Percentiles rank a stretch among this genome's conserved stretches.
phyloP scores from a whole-genome alignment of 2,329 filamentous ascomycete species.

The Exophiala bonariae region DNA sequence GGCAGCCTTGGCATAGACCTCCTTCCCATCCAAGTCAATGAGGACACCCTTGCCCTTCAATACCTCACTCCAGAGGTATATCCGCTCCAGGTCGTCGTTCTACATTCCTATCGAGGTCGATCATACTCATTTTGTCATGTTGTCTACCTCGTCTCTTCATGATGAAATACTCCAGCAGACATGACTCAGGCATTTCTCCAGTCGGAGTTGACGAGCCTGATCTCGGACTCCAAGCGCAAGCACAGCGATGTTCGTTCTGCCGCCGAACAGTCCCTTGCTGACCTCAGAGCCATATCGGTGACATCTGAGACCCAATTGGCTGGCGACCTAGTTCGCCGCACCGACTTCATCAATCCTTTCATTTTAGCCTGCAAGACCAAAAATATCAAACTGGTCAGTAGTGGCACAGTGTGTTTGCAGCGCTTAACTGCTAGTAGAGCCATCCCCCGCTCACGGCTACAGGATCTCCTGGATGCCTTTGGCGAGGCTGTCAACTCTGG shows the following conservation, averaged over 20 bases:
- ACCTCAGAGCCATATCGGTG: slow-evolving; percentile 73
- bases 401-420: slow-evolving; percentile 85
- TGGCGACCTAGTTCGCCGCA: slow-evolving; percentile 75
- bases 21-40: background rate
- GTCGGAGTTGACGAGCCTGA: slow-evolving; percentile 83
- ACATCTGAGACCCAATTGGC: slow-evolving; percentile 75
- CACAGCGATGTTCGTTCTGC: slow-evolving; percentile 85
- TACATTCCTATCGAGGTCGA: background rate
- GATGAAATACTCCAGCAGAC: slow-evolving; percentile 16
- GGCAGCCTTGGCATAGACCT: slow-evolving; percentile 12
- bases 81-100: too few species aligned
- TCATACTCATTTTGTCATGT: too few species aligned
- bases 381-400: slow-evolving; percentile 85
- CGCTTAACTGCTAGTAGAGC: slow-evolving; percentile 80
- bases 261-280: slow-evolving; percentile 88
- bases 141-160: slow-evolving; percentile 2
- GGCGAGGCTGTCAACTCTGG: slow-evolving; percentile 73
- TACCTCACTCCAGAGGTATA: too few species aligned
- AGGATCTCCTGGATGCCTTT: slow-evolving; percentile 84
- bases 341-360: slow-evolving; percentile 89
- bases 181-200: slow-evolving; percentile 62
- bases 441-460: slow-evolving; percentile 74
- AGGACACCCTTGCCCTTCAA: slow-evolving; percentile 11
- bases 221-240: slow-evolving; percentile 95
- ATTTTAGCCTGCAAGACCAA: slow-evolving; percentile 88